Base-by-base conservation (phyloP, 768 basidiomycete genomes). In the Amanita fuliginea region DNA sequence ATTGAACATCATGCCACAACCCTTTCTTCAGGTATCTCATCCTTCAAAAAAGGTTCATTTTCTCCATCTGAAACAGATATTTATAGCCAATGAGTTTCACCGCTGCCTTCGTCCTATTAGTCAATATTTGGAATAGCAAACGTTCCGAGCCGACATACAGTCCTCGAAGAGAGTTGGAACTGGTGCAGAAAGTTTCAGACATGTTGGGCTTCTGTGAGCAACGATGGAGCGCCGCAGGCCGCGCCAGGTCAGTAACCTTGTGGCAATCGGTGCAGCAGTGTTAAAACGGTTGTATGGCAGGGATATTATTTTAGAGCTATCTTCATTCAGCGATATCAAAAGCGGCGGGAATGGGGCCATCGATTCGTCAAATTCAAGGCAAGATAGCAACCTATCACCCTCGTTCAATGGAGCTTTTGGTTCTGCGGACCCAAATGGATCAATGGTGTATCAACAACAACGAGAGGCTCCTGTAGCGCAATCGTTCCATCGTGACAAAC, bases 91-190 rank as follows among this genome's bases (percentile, higher is more conserved):
- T 64, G 6, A 64, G 67, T 2, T 77, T 73, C 51, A 71, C 73
- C 0, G 60, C 74, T 16, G 72, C 67, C 1, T 69, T 84, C 46
- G 75, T 87, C 3, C 67, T 86, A 2, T 65, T 87, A 21, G 66
- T 87, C 49, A 80, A 76, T 47, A 76, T 84, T 10, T 86, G 78
- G 86, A 78, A 72, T 39, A 77, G 73, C 21, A 79, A 74, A 49
- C 69, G 71, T 34, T 69, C 68, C 26, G 74, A 76, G 9, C 55
- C 67, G 30, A 62, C 65, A 1, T 67, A 69, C 2, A 73, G 81
- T 56, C 67, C 71, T 11, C 62, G 63, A 44, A 64, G 72, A 43
- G 78, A 83, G 42, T 70, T 83, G 63, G 67, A 70, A 34, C 81
- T 83, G 53, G 78, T 86, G 2, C 69, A 77, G 43, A 71, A 70